Base-by-base conservation (phyloP, 2,329 filamentous ascomycete species). In the Xylariaceae sp. region DNA sequence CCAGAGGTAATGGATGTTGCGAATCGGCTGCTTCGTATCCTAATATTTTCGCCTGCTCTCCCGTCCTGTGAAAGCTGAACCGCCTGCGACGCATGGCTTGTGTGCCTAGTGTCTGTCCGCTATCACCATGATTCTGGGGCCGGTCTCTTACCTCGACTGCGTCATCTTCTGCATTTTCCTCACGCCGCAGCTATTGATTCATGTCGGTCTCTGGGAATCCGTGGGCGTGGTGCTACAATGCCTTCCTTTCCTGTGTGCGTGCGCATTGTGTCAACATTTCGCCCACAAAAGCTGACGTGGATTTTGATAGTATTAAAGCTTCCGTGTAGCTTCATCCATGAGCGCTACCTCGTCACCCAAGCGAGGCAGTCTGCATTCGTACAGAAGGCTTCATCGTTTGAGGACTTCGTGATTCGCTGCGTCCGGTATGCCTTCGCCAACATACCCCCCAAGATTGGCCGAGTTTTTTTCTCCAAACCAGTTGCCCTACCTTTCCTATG, bases 361-460 rank as follows among this genome's bases (percentile, higher is more conserved):
- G 53, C 69, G 19, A 49, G 71, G 4, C 73, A 71, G 47, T 69
- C 78, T 4, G 74, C 78, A 2, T 89, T 89, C 51, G 76, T 83
- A n/a, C 79, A 75, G 51, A 73, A 74, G 40, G 79, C 85, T n/a
- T 81, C 82, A 3, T 65, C 78, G 1, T 91, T 90, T 56, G 86
- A 91, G 60, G 85, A 90, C 57, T 62, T 89, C 33, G 85, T 89
- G 37, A 75, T 91, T 44, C 76, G 85, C 44, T 89, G 83, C 56
- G 85, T 93, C 28, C 76, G 85, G 39, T 89, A 86, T 70, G 85
- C 84, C 12, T 91, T 91, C 58, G 77, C 81, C 19, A 76, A 78
- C 47, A 79, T 91, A 49, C 83, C 84, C 3, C 73, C 84, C 8
- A 71, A 67, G 26, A 76, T 91, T 19, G 83, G 82, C 4, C 74